Base-by-base conservation (phyloP, 1,284 basidiomycete species). In the Caloboletus firmus region DNA sequence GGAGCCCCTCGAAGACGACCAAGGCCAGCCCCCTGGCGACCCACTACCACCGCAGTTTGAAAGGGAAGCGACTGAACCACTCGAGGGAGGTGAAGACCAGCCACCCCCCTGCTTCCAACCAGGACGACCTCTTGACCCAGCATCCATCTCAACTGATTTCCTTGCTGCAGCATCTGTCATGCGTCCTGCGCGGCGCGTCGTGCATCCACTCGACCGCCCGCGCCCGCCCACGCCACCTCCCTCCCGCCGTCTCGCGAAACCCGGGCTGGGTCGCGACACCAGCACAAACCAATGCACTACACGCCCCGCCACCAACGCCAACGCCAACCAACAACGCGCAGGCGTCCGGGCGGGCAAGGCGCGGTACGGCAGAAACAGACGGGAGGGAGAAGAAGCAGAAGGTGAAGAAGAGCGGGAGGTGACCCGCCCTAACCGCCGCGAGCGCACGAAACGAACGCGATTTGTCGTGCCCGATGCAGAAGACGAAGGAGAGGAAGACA, bases 151-250 rank as follows among this genome's bases (percentile, higher is more conserved):
- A n/a, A 13, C 36, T 7, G 13, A 42, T 2, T 17, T 31, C 11
- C 9, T 13, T 15, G 5, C 26, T 4, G 7, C 32, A 40, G 4
- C n/a, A 39, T 26, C 30, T 7, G 2, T 18, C 24, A 34, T 1
- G 13, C 26, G 17, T 11, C 35, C 18, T 18, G 17, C 28, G 3
- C n/a, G 18, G n/a, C 22, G 13, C 10, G 10, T 13, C 15, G 7
- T 20, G 3, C 39, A 50, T 30, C 42, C 49, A 3, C 24, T 42
- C 24, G 15, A 36, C 5, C 5, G 1, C 11, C 59, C 49, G 5
- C 58, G 61, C 34, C 61, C 58, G 0, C 58, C 58, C 5, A 65
- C 54, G 0, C 63, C 61, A 20, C 58, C 51, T 5, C 18, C 7
- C 26, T 44, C 58, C 3, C 58, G 32, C 15, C 35, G 45, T n/a